Base-by-base conservation (phyloP, 306 rosid genomes). In the Prunus mongolica region DNA sequence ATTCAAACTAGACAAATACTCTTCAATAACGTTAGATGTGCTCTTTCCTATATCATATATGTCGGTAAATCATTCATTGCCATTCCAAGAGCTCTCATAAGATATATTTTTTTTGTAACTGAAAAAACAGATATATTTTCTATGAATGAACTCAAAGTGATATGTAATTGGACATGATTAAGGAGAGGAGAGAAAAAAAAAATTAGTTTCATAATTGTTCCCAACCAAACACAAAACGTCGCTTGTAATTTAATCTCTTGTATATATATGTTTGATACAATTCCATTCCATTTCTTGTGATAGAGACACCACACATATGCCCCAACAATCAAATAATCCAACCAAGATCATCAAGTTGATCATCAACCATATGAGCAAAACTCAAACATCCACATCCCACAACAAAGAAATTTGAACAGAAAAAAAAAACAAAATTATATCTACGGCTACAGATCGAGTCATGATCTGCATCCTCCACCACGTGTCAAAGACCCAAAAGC, bases 401-500 rank as follows among this genome's bases (percentile, higher is more conserved):
- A 73, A 19, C 24, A 25, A 32, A 12, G 15, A 66, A 67, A 46
- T 12, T 9, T 18, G 38, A 4, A 57, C 25, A 73, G 12, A 13
- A 16, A 79, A 6, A 58, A n/a, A 30, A 30, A 30, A 24, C 24
- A 24, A 24, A 24, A 24, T 24, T 5, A 7, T 8, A 69, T 38
- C 22, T 56, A 68, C 51, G 62, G 32, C n/a, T 38, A 41, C 65
- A 28, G 73, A 71, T 51, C 32, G 73, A 78, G 78, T 12, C 50
- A 80, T 30, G 3, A 76, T 57, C 67, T 68, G 80, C 71, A 83
- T 79, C 80, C 76, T 49, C 78, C 83, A 78, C 94, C 83, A 81
- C 96, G 89, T 71, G 91, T 69, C 16, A 86, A 61, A 24, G 97
- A 89, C 34, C 93, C 89, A 64, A 92, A 71, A 0, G 77, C 58